Evolutionary conservation across 2,329 filamentous ascomycete genomes (phyloP).

Genomic region (Chaetomium sp.): DNA sequence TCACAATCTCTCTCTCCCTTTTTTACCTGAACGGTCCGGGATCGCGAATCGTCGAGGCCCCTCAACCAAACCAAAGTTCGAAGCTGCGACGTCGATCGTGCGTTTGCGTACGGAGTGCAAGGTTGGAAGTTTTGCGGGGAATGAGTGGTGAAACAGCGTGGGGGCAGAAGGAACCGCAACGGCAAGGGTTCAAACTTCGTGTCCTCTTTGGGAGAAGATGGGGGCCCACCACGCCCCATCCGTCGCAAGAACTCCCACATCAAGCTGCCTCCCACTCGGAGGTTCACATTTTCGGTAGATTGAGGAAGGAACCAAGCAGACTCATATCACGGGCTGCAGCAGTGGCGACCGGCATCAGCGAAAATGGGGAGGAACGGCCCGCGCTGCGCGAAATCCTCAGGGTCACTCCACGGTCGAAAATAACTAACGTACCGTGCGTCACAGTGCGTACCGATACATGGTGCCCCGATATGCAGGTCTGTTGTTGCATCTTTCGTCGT

Average conservation of each 20-base stretch:
- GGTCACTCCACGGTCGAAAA: background rate
- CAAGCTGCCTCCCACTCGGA: background rate
- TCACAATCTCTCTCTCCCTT: too few species aligned
- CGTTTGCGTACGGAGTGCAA: too few species aligned
- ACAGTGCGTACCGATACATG: too few species aligned
- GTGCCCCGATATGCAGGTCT: too few species aligned
- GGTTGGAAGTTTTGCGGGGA: too few species aligned
- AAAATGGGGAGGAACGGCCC: constrained; percentile 1
- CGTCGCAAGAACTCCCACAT: background rate
- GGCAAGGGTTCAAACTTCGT: background rate
- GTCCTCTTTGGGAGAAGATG: background rate
- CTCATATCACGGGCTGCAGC: background rate
- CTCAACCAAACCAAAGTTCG: too few species aligned
- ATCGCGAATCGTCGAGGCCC: too few species aligned
- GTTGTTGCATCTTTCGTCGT: too few species aligned
- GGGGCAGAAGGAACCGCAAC: background rate
- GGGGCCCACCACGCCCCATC: background rate
- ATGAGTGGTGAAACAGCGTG: too few species aligned
- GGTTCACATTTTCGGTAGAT: too few species aligned
- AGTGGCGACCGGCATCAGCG: background rate
- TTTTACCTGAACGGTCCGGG: too few species aligned
- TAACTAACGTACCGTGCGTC: background rate
- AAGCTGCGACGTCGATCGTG: too few species aligned
- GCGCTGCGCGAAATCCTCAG: background rate
- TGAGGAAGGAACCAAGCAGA: background rate